A percentile compares a stretch with the other conserved stretches of the same genome.
Conservation (phyloP, 1,284 basidiomycete species). For the Earliella scabrosa region DNA sequence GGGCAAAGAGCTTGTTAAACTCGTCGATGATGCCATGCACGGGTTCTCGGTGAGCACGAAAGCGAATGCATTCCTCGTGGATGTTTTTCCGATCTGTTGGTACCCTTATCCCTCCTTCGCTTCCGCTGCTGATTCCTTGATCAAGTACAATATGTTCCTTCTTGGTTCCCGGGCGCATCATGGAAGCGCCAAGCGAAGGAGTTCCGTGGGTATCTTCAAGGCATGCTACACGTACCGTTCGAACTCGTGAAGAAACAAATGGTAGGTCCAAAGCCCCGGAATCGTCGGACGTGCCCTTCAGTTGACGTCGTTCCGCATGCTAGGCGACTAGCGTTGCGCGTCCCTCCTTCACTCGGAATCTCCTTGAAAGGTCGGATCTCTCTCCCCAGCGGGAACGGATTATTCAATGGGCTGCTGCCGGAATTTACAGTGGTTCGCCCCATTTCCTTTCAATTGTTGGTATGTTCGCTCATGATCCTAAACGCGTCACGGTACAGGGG, state of each 20-base stretch:
- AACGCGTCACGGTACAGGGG: too few species aligned
- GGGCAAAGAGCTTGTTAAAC: slow-evolving; percentile 35
- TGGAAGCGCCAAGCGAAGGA: slow-evolving; percentile 56
- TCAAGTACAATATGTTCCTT: slow-evolving; percentile 59
- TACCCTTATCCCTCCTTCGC: too few species aligned
- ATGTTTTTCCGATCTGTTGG: slow-evolving; percentile 30
- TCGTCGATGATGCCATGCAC: slow-evolving; percentile 33
- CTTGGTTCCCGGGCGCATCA: slow-evolving; percentile 67
- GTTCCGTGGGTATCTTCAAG: slow-evolving; percentile 51
- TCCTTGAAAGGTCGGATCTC: slow-evolving; percentile 11
- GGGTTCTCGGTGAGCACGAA: slow-evolving; percentile 30
- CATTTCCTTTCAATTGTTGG: not conserved
- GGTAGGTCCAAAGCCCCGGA: slow-evolving; percentile 35
- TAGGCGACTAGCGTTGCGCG: slow-evolving; percentile 6
- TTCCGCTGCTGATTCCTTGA: not conserved
- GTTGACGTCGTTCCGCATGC: not conserved
- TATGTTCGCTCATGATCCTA: too few species aligned
- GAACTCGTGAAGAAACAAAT: slow-evolving; percentile 63
- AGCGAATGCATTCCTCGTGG: slow-evolving; percentile 32
- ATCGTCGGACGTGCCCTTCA: not conserved
- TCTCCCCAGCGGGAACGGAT: slow-evolving; percentile 22
- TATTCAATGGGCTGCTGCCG: slow-evolving; percentile 28
- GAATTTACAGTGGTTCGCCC: slow-evolving; percentile 26
- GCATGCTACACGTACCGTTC: slow-evolving; percentile 58
- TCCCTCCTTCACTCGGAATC: slow-evolving; percentile 3